Conservation (phyloP, 106 monocot species). For the Platanthera zijinensis region DNA sequence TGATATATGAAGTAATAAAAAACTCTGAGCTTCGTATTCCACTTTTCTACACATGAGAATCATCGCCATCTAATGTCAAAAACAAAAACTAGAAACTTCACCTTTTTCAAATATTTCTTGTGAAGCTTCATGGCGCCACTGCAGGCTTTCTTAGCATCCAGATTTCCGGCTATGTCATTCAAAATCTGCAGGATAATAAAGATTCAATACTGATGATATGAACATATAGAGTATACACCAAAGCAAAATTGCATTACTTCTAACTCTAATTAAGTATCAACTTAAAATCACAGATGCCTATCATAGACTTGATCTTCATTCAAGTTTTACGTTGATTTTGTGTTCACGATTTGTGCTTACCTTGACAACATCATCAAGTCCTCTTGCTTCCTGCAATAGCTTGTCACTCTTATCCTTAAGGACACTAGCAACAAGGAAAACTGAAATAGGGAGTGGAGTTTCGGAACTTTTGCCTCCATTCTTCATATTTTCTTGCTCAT, state of each 20-base stretch:
- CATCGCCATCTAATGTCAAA: too few species aligned
- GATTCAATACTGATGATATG: too few species aligned
- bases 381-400: slow-evolving; percentile 11
- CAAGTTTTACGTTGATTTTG: too few species aligned
- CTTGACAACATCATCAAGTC: slow-evolving; percentile 13
- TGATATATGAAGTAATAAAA: too few species aligned
- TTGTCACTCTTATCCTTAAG: slow-evolving; percentile 11
- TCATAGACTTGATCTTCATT: too few species aligned
- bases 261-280: too few species aligned
- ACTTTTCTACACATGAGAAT: too few species aligned
- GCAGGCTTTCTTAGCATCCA: slow-evolving; percentile 39
- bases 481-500: slow-evolving; percentile 11
- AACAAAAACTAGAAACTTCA: background rate
- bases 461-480: slow-evolving; percentile 5
- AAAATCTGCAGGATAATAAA: slow-evolving; percentile 18
- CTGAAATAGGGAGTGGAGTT: slow-evolving; percentile 8
- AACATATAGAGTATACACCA: too few species aligned
- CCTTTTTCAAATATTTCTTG: slow-evolving; percentile 39
- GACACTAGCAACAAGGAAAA: slow-evolving; percentile 16
- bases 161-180: slow-evolving; percentile 35
- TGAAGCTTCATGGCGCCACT: slow-evolving; percentile 37
- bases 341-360: background rate
- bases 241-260: too few species aligned
- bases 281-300: too few species aligned
- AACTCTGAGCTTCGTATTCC: too few species aligned